Evolutionary conservation across 2,329 filamentous ascomycete genomes (phyloP).

Genomic region (Colletotrichum lindemuthianum): DNA sequence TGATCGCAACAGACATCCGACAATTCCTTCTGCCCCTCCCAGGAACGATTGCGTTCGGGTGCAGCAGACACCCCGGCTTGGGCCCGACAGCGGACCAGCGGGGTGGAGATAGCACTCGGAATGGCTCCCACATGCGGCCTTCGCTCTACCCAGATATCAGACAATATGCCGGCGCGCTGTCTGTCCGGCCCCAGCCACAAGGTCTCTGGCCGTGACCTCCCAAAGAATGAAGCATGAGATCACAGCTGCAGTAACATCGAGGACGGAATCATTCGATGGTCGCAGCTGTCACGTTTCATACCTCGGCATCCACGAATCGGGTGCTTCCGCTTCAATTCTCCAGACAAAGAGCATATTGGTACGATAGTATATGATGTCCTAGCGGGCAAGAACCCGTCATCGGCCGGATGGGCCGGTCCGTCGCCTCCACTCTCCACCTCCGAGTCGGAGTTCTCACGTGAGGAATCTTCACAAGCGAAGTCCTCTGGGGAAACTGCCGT

Average conservation of each 20-base stretch:
- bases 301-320: slow-evolving; percentile 20
- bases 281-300: slow-evolving; percentile 7
- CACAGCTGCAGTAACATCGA: slow-evolving; percentile 8
- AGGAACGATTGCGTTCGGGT: neutral
- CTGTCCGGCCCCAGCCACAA: slow-evolving; percentile 15
- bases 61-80: slow-evolving; percentile 18
- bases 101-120: slow-evolving; percentile 8
- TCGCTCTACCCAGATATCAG: neutral
- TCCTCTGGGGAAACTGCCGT: slow-evolving; percentile 10
- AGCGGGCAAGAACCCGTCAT: neutral
- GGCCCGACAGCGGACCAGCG: neutral
- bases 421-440: slow-evolving; percentile 13
- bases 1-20: slow-evolving; percentile 10
- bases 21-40: slow-evolving; percentile 4
- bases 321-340: neutral
- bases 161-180: neutral
- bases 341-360: neutral
- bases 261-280: slow-evolving; percentile 22
- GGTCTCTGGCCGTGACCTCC: neutral
- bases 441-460: neutral
- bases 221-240: slow-evolving; percentile 16
- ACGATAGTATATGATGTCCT: neutral
- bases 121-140: slow-evolving; percentile 21
- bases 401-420: slow-evolving; percentile 18
- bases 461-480: neutral